Conservation (phyloP, 106 monocot genomes). For the Dioscorea dumetorum region DNA sequence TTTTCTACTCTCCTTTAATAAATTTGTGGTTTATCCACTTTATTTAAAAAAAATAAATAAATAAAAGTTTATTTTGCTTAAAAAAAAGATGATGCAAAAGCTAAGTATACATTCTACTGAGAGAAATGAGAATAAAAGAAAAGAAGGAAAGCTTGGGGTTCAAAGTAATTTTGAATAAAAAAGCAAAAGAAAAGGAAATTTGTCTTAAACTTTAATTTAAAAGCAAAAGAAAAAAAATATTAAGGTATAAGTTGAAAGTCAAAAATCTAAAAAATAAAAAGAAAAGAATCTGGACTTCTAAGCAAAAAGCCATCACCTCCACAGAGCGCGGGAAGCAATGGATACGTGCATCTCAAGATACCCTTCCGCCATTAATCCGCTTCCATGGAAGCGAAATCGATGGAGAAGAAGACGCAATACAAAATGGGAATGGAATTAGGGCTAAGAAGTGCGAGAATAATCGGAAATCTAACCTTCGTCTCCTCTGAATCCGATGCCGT, state of each 20-base stretch:
- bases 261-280: neutral
- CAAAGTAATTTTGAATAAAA: neutral
- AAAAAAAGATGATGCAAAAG: no score
- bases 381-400: neutral
- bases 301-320: neutral
- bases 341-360: constrained; percentile 18
- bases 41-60: no score
- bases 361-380: neutral
- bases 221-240: no score
- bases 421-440: constrained; percentile 50
- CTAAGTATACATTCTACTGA: no score
- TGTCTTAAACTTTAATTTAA: no score
- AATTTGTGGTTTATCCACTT: no score
- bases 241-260: no score
- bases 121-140: no score
- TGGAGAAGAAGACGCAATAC: neutral
- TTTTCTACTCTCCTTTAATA: no score
- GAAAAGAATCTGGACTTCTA: neutral
- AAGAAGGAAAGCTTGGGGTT: no score
- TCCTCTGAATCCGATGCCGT: constrained; percentile 33
- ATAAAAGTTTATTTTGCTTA: no score
- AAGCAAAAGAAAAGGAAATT: neutral
- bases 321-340: constrained; percentile 18
- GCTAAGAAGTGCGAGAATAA: constrained; percentile 11
- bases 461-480: constrained; percentile 28